phyloP scores from a whole-genome alignment of 2,329 filamentous ascomycete genomes.

The Magnaporthiopsis poae region DNA sequence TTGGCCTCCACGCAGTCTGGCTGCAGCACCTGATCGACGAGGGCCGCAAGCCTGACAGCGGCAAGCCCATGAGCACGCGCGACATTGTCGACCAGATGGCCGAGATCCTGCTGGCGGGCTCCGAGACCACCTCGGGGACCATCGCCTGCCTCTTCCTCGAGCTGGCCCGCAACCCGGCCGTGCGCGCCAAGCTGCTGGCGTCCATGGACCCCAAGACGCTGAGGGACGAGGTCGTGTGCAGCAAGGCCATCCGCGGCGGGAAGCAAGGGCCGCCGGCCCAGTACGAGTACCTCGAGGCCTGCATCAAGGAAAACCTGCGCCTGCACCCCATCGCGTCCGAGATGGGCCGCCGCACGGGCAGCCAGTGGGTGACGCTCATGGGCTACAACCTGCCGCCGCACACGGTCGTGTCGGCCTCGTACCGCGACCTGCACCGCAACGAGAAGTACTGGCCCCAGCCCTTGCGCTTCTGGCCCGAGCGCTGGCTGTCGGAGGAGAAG shows the following conservation, averaged over 20 bases:
- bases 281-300: slow-evolving; percentile 8
- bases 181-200: slow-evolving; percentile 13
- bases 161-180: slow-evolving; percentile 17
- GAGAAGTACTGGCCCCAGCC: slow-evolving; percentile 3
- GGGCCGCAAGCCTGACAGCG: slow-evolving; percentile 8
- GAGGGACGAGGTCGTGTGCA: too few relatives aligned
- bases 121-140: slow-evolving; percentile 20
- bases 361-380: not conserved
- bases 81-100: slow-evolving; percentile 11
- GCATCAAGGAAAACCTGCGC: slow-evolving; percentile 9
- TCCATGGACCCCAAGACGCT: not conserved
- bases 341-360: not conserved
- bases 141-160: slow-evolving; percentile 19
- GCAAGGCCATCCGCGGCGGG: not conserved
- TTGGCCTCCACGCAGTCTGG: too few relatives aligned
- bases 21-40: slow-evolving; percentile 15
- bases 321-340: slow-evolving; percentile 7
- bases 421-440: slow-evolving; percentile 6
- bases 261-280: not conserved
- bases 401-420: slow-evolving; percentile 1
- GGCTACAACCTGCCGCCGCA: slow-evolving; percentile 1
- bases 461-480: slow-evolving; percentile 1
- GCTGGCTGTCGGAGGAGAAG: not conserved
- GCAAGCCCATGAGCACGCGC: slow-evolving; percentile 12
- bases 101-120: slow-evolving; percentile 18